Evolutionary conservation across 345 rosid genomes (phyloP).

Genomic region (Hevea brasiliensis): DNA sequence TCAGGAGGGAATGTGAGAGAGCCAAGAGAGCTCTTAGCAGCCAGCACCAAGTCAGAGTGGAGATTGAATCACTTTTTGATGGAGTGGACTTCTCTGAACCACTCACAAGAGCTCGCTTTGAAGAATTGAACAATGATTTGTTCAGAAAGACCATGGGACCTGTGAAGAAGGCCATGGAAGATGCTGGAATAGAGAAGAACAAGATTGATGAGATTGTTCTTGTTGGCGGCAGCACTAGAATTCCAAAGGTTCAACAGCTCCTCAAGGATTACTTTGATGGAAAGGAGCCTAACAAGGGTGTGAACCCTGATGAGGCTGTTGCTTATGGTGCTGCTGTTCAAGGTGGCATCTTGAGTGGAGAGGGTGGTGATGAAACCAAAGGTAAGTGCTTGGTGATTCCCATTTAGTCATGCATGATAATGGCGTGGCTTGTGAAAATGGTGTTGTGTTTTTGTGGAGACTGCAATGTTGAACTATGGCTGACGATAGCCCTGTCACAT

Average conservation of each 20-base stretch:
- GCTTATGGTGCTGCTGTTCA: constrained; percentile 37
- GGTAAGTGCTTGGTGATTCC: neutral
- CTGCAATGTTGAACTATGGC: neutral
- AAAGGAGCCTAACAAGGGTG: constrained; percentile 31
- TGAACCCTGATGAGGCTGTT: constrained; percentile 38
- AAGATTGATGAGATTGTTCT: constrained; percentile 34
- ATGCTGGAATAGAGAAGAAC: constrained; percentile 27
- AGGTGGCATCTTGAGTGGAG: constrained; percentile 37
- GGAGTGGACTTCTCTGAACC: constrained; percentile 34
- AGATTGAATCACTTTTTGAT: constrained; percentile 34
- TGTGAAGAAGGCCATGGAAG: constrained; percentile 36
- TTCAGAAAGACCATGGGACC: constrained; percentile 35
- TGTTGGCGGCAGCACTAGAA: constrained; percentile 39
- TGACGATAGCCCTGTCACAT: neutral
- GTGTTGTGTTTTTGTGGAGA: too few species aligned
- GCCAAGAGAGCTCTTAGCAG: constrained; percentile 35
- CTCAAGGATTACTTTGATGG: constrained; percentile 34
- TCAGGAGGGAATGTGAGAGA: constrained; percentile 32
- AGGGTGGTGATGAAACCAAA: constrained; percentile 29
- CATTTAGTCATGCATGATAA: too few species aligned
- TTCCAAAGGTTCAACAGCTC: constrained; percentile 35
- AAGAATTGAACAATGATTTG: constrained; percentile 32
- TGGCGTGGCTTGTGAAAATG: too few species aligned
- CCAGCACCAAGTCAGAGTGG: constrained; percentile 30
- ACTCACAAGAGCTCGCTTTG: constrained; percentile 28